Conservation (phyloP, 2,329 filamentous ascomycete species). For the Aspergillus pseudoglaucus region DNA sequence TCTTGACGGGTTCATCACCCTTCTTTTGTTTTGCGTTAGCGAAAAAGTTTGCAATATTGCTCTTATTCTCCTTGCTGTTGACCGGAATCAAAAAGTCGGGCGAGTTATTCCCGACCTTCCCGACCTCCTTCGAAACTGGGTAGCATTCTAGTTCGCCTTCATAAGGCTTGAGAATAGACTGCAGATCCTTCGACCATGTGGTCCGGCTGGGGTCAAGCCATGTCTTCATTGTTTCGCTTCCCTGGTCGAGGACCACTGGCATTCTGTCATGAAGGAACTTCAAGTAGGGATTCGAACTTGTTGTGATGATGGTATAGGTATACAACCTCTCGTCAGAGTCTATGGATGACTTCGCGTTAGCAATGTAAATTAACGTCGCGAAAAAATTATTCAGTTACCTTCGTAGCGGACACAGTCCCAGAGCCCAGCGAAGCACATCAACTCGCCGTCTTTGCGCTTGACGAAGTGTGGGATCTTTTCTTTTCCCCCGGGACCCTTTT, state of each 20-base stretch:
- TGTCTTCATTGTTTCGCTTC: slow-evolving; percentile 59
- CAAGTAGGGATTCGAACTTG: slow-evolving; percentile 73
- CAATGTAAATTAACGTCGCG: no score
- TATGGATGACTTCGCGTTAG: slow-evolving; percentile 15
- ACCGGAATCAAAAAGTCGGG: slow-evolving; percentile 76
- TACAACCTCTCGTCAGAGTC: slow-evolving; percentile 65
- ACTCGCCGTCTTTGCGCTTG: slow-evolving; percentile 69
- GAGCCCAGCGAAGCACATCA: slow-evolving; percentile 85
- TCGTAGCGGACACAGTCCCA: slow-evolving; percentile 86
- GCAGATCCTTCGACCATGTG: slow-evolving; percentile 73
- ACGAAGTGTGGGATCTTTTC: slow-evolving; percentile 81
- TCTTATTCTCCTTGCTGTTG: slow-evolving; percentile 80
- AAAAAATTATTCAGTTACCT: slow-evolving; percentile 39
- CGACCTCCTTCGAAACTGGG: slow-evolving; percentile 79
- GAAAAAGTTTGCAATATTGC: slow-evolving; percentile 93
- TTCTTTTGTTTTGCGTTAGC: slow-evolving; percentile 45
- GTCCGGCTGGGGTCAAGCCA: slow-evolving; percentile 72
- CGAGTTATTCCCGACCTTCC: slow-evolving; percentile 89
- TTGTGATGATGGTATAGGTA: slow-evolving; percentile 93
- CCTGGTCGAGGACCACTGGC: slow-evolving; percentile 83
- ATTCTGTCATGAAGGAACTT: slow-evolving; percentile 89
- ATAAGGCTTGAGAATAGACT: slow-evolving; percentile 72
- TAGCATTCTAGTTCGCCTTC: slow-evolving; percentile 75
- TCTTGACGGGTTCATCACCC: slow-evolving; percentile 21
- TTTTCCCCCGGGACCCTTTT: slow-evolving; percentile 62